Evolutionary conservation across 768 basidiomycete species (phyloP), one percentile per base, ranked within the genome.

Genomic region (Ephemerocybe angulata): DNA sequence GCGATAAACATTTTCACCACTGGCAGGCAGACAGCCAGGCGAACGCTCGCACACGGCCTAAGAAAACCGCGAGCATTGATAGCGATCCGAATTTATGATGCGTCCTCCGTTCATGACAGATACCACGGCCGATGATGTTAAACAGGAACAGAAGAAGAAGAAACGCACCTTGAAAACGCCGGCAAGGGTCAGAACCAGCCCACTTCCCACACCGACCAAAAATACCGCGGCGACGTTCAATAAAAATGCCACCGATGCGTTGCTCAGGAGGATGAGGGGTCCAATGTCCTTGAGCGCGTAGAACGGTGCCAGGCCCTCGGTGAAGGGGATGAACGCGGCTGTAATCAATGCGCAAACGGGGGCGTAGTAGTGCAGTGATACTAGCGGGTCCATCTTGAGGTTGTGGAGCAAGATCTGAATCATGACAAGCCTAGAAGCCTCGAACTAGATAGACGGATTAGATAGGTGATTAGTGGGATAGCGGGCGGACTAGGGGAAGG

Each of bases 341-440:
- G 97, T 98, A 75, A 98, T 90, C 57, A 76, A 68, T 0, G 96
- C 93, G 69, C 96, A 98, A 50, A 98, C 91, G 13, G 94, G 94
- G 10, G 95, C 94, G 66, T 94, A 97, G 75, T 96, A 98, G 75
- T 98, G 91, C 50, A 98, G 72, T 5, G 94, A 97, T 21, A 93
- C 90, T 5, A 98, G 82, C 0, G 96, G 96, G 65, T 97, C 93
- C 95, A 98, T 98, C 74, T 97, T 97, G 65, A 97, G 75, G 33
- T 94, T 94, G 65, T 97, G 93, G 0, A 98, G 77, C 37, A 98
- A 84, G 50, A 95, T 84, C 68, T 98, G 90, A 57, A 98, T 98
- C 85, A 97, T 93, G 22, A 98, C 93, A 12, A 98, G 82, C 37
- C 96, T 88, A 19, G 90, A 88, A 1, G 93, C 88, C 72, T 99